Evolutionary conservation across 73 alveolate genomes (phyloP), one percentile per base, ranked within the genome.

Genomic region (Durusdinium trenchii): DNA sequence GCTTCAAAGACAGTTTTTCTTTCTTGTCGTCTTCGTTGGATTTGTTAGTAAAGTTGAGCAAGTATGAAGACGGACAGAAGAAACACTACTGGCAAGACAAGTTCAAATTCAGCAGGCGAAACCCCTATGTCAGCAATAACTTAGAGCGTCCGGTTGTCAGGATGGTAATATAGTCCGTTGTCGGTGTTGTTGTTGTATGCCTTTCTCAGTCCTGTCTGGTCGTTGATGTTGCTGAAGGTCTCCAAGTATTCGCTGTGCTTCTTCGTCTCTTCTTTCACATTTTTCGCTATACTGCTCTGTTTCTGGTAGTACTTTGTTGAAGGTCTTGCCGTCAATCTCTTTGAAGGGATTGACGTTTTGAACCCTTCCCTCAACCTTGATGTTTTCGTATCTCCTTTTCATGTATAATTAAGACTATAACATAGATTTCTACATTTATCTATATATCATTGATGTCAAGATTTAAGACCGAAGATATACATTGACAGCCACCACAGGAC

Each of bases 151-250:
- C 36, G 46, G 94, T 83, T 83, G 36, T 83, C 94, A 14, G 94
- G 94, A 48, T 83, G 94, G 51, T 83, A 48, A 73, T 83, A 83
- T 32, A 83, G 94, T 83, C 94, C 94, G 23, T 32, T 6, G 36
- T 83, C 94, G 20, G 94, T 83, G 9, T 50, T 83, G 94, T 83
- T 83, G 94, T 83, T 45, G 76, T 83, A 83, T n/a, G 94, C 94
- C 50, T 48, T 83, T 36, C 50, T 83, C 94, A 83, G 76, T 50
- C 94, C 94, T 38, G 71, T 51, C 94, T 83, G 75, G 94, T 83
- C 94, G 75, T 83, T 83, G 94, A 83, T 83, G 94, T 83, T 48
- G 75, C 73, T 83, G 94, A 83, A 83, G 36, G 46, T 48, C 46
- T 83, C 75, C 47, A 83, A 51, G 48, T 83, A 83, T 28, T 35